These are phyloP conservation scores for Populus hybrid DNA, from an alignment of 441 rosid species.

Conservation along the genomic window DNA sequence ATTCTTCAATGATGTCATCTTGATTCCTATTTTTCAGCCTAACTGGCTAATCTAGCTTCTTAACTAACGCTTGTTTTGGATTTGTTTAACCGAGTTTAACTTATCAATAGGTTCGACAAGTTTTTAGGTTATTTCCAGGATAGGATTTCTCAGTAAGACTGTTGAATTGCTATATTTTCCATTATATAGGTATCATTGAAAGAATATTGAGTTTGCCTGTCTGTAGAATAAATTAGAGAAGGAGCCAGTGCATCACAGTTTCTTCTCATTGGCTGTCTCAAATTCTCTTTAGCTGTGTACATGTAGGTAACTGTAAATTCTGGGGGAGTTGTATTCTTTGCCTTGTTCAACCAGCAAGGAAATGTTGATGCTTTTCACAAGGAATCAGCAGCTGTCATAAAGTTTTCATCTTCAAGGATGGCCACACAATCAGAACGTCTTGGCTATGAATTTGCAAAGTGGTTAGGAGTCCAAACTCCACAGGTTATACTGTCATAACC, in stretches of 20 bases:
- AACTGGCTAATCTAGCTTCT: neutral
- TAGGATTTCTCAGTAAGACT: neutral
- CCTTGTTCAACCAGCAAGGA: constrained; percentile 62
- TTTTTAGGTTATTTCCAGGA: neutral
- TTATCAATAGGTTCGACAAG: neutral
- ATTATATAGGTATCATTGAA: neutral
- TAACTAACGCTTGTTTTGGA: neutral
- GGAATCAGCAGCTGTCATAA: constrained; percentile 97
- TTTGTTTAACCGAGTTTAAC: neutral
- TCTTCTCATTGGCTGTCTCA: constrained; percentile 16
- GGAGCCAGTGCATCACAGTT: neutral
- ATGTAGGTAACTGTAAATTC: constrained; percentile 93
- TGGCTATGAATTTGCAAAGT: too few relatives aligned
- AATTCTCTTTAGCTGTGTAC: constrained; percentile 28
- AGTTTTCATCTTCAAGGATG: constrained; percentile 99
- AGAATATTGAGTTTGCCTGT: neutral
- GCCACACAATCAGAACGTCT: constrained; percentile 81
- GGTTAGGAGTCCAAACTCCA: constrained; percentile 57
- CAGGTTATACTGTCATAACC: constrained; percentile 55
- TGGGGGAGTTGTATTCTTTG: constrained; percentile 99
- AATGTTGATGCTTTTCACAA: constrained; percentile 43
- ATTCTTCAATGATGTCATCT: neutral
- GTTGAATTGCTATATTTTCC: constrained; percentile 6
- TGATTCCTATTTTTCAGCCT: neutral
- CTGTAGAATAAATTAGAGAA: neutral